Conservation (phyloP, 1,284 basidiomycete genomes). For the Fistulinella cinereoalba region DNA sequence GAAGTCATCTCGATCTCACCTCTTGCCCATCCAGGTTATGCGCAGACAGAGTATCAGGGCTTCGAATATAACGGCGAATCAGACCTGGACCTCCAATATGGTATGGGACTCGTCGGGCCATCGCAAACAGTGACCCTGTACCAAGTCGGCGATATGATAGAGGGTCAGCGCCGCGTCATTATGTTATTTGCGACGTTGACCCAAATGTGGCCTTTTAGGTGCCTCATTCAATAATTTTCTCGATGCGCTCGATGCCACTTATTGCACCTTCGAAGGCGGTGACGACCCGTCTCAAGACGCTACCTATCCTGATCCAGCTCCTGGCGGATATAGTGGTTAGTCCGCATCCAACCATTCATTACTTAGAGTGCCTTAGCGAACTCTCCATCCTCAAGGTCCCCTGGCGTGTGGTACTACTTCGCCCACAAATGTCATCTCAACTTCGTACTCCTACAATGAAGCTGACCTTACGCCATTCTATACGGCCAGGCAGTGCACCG, state of each 20-base stretch:
- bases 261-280: constrained; percentile 47
- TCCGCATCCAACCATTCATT: not conserved
- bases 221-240: constrained; percentile 49
- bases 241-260: constrained; percentile 47
- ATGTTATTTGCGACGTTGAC: not conserved
- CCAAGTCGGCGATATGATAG: constrained; percentile 43
- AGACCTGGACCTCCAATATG: constrained; percentile 51
- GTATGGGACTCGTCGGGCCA: constrained; percentile 42
- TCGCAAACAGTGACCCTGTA: constrained; percentile 41
- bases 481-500: constrained; percentile 43
- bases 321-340: constrained; percentile 36
- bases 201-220: constrained; percentile 24
- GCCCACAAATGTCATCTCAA: constrained; percentile 43
- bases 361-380: not conserved
- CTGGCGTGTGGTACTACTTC: constrained; percentile 39
- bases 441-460: constrained; percentile 42
- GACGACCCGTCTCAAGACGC: constrained; percentile 40
- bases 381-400: constrained; percentile 16
- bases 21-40: constrained; percentile 29
- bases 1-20: not conserved
- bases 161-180: constrained; percentile 27
- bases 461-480: constrained; percentile 41
- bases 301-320: constrained; percentile 42
- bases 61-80: constrained; percentile 47
- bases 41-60: constrained; percentile 35